Evolutionary conservation across 2,329 filamentous ascomycete species (phyloP), one percentile per base, ranked within the genome.

Genomic region (Fusarium neocosmosporiellum): DNA sequence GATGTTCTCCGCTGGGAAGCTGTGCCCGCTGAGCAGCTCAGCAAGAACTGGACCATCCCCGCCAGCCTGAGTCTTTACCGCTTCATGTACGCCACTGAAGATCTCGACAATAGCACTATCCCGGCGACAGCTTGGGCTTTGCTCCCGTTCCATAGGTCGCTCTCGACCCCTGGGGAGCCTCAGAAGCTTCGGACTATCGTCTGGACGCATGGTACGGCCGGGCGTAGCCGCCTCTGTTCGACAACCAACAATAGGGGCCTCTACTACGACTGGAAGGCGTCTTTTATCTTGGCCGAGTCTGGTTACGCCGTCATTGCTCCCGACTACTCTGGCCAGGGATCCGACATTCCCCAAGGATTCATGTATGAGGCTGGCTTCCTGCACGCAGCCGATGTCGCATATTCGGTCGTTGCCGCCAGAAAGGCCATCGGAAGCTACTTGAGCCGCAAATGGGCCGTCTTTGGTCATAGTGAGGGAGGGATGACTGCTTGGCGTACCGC

Each of bases 181-280:
- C 13, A 31, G 13, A 55, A 63, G 43, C 53, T 66, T 13, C 64
- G 64, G 10, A 66, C 75, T 2, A 8, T 77, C 5, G 77, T 72
- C 11, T 78, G 77, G 77, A 65, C 77, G 0, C 77, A 78, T 41
- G 77, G 77, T 0, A 78, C 77, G 2, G 72, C 75, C 10, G 77
- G 77, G 2, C 37, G 63, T 27, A 59, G 31, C 2, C 71, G 75
- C 4, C 54, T 67, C 2, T 78, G 77, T 31, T 72, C 77, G 10
- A 69, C 77, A 4, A 74, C 67, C 5, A 78, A 78, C 62, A 64
- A 76, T 29, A 67, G 66, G 33, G 54, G 60, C 29, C 61, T 78
- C 2, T 68, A 76, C 53, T 78, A 78, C 48, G 67, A 66, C 29
- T 78, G 69, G 67, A 7, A 71, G 24, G 75, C 61, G 3, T 73